Conservation (phyloP, 768 basidiomycete genomes). For the Russula virescens region DNA sequence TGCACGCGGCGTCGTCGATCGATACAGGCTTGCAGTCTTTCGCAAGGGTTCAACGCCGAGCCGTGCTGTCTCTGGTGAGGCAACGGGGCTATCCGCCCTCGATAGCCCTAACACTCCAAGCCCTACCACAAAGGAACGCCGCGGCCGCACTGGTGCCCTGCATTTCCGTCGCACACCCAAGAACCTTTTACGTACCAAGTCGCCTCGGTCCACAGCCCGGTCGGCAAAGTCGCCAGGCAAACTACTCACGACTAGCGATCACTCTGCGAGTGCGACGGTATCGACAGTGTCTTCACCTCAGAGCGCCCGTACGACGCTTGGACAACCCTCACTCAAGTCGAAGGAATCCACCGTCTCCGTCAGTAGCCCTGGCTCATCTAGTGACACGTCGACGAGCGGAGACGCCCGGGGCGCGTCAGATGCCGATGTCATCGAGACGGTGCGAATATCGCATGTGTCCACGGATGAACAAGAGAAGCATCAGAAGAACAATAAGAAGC, state of each 20-base stretch:
- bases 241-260: constrained; percentile 37
- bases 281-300: constrained; percentile 47
- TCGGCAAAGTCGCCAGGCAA: constrained; percentile 34
- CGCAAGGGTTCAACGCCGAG: constrained; percentile 71
- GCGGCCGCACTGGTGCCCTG: constrained; percentile 63
- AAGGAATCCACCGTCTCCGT: constrained; percentile 76
- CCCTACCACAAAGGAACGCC: constrained; percentile 49
- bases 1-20: constrained; percentile 86
- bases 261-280: constrained; percentile 40
- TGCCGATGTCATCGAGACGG: constrained; percentile 20
- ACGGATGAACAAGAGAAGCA: constrained; percentile 45
- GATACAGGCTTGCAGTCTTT: constrained; percentile 81
- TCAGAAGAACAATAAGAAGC: constrained; percentile 57
- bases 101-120: constrained; percentile 41
- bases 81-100: constrained; percentile 27
- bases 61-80: constrained; percentile 48
- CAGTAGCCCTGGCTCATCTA: constrained; percentile 63
- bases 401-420: constrained; percentile 31
- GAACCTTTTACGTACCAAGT: constrained; percentile 69
- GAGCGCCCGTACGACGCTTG: constrained; percentile 42
- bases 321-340: constrained; percentile 69
- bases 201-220: constrained; percentile 47
- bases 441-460: background rate
- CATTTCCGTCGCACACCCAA: constrained; percentile 68
- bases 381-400: constrained; percentile 60